phyloP scores from a whole-genome alignment of 805 yeast genomes.

The Kodamaea hsintzibuensis region DNA sequence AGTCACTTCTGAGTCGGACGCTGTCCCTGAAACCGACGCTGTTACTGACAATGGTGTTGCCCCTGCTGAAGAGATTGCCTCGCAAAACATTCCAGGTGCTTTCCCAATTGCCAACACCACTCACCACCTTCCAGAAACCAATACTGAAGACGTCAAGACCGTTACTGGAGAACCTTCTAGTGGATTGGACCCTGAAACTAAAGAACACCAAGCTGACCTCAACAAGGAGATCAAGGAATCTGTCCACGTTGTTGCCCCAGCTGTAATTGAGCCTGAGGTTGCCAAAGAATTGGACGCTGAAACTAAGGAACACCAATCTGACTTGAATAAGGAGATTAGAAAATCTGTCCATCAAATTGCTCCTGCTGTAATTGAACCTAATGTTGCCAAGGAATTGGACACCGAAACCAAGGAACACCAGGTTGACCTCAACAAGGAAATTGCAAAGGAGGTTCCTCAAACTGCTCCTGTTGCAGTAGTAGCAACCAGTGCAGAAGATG shows the following conservation, averaged over 20 bases:
- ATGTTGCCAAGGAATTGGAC: constrained; percentile 4
- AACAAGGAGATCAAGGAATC: constrained; percentile 7
- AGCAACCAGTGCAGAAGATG: constrained; percentile 3
- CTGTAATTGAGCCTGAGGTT: constrained; percentile 5
- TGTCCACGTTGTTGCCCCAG: constrained; percentile 8
- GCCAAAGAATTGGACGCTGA: constrained; percentile 8
- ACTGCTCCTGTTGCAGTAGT: background rate
- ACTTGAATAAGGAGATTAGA: constrained; percentile 5
- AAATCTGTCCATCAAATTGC: constrained; percentile 1
- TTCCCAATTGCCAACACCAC: constrained; percentile 6
- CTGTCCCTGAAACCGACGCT: constrained; percentile 10
- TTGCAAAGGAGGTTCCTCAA: constrained; percentile 4
- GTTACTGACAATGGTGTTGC: constrained; percentile 11
- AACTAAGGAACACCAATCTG: constrained; percentile 6
- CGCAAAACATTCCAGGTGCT: constrained; percentile 8
- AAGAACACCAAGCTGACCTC: constrained; percentile 3
- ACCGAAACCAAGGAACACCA: constrained; percentile 5
- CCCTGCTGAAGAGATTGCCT: constrained; percentile 7
- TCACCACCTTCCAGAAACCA: constrained; percentile 7
- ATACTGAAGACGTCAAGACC: constrained; percentile 7
- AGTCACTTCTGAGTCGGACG: constrained; percentile 10
- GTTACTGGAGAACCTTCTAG: constrained; percentile 3
- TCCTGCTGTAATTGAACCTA: constrained; percentile 7
- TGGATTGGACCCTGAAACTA: constrained; percentile 1
- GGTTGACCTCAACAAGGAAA: constrained; percentile 3